Base-by-base conservation (phyloP, 2,329 filamentous ascomycete species). In the Ceratocystis alfenasii region DNA sequence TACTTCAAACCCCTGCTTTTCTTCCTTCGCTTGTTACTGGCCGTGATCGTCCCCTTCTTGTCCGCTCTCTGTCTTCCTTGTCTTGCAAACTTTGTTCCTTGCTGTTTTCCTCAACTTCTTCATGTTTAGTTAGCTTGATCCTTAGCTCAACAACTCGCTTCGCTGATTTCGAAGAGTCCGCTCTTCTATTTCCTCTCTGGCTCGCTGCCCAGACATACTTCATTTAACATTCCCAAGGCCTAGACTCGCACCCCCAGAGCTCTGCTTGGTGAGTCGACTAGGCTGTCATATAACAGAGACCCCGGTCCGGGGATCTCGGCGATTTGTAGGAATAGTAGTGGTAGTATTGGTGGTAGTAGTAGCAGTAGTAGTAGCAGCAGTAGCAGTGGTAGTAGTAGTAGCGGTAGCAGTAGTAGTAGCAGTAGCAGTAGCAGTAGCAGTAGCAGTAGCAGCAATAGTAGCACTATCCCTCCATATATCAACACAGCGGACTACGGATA, bases 1-100 rank as follows among this genome's bases (percentile, higher is more conserved):
- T 44, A 46, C 61, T 48, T 62, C 41, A 62, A 44, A 3, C 59
- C 59, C 59, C 59, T 62, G 59, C 61, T 48, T 46, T 7, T 20
- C 15, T n/a, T n/a, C 15, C 48, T 50, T 25, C 22, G 22, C 22
- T 50, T 41, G 36, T 22, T 50, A 50, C 48, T 25, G n/a, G 48
- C 48, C 48, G n/a, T 25, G n/a, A 50, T 25, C 48, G n/a, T 50
- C 48, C n/a, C 22, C 48, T 50, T 50, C 48, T 20, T 50, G 48
- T 25, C 48, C 48, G 46, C 10, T 7, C 46, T 17, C 50, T 57
- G 50, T 0, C 30, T 15, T 22, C 50, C 50, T 17, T 17, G 22
- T 7, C n/a, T 36, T 50, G 8, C 20, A 50, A 25, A 20, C n/a
- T 12, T 12, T 50, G 17, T 25, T 20, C 48, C 48, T 50, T 7